Percentiles rank a stretch among this genome's conserved stretches.
Evolutionary conservation across 768 basidiomycete species (phyloP).

Genomic region (Thelephora aurantiotincta): DNA sequence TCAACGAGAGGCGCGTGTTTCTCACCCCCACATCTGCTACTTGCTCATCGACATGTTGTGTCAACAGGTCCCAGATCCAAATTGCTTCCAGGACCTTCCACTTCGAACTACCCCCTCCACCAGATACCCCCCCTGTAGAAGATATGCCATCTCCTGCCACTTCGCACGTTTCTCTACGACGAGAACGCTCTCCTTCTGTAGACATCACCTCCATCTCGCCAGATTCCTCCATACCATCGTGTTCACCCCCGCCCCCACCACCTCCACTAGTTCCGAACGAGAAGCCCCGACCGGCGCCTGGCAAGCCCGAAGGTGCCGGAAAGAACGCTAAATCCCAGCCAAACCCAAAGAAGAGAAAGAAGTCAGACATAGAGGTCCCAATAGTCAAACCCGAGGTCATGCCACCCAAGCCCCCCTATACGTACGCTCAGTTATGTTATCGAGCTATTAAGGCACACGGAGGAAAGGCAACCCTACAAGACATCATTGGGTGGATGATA

Average conservation of each 20-base stretch:
- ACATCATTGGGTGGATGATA: slow-evolving; percentile 87
- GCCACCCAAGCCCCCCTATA: slow-evolving; percentile 79
- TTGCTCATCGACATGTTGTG: slow-evolving; percentile 7
- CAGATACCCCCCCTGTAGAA: slow-evolving; percentile 45
- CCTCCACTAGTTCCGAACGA: slow-evolving; percentile 15
- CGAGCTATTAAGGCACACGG: slow-evolving; percentile 72
- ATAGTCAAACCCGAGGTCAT: slow-evolving; percentile 56
- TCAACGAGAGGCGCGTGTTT: slow-evolving; percentile 60
- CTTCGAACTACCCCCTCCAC: slow-evolving; percentile 87
- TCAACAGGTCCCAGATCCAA: slow-evolving; percentile 77
- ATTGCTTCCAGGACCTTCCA: slow-evolving; percentile 96
- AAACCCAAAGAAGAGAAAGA: slow-evolving; percentile 62
- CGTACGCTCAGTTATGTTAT: slow-evolving; percentile 87
- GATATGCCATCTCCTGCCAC: slow-evolving; percentile 65
- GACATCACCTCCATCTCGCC: slow-evolving; percentile 42
- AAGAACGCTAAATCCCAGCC: slow-evolving; percentile 15
- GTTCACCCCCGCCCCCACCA: slow-evolving; percentile 50
- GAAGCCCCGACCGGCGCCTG: slow-evolving; percentile 7
- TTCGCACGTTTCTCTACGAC: slow-evolving; percentile 50
- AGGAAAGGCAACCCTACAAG: slow-evolving; percentile 81
- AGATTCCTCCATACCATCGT: slow-evolving; percentile 66
- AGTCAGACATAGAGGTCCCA: slow-evolving; percentile 27
- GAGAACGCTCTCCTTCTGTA: slow-evolving; percentile 63
- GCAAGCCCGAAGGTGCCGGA: slow-evolving; percentile 4
- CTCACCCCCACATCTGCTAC: background rate